Evolutionary conservation across 1,284 basidiomycete species (phyloP).

Genomic region (Cutaneotrichosporon mucoides): DNA sequence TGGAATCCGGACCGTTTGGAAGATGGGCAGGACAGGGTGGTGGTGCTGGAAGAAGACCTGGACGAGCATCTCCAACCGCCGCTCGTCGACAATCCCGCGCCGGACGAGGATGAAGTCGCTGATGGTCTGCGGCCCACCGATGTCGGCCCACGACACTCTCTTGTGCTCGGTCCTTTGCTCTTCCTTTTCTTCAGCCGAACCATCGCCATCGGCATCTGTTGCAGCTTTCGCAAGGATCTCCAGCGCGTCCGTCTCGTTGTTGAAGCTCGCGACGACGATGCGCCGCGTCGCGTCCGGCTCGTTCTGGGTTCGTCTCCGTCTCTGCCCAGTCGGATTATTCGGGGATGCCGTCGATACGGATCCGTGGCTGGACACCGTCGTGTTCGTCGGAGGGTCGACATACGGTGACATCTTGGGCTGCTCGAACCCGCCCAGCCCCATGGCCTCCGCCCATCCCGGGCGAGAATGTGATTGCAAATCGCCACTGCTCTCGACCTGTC

Average conservation of each 20-base stretch:
- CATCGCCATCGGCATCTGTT: conserved; percentile 26
- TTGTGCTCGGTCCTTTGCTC: conserved; percentile 20
- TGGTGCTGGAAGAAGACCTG: conserved; percentile 42
- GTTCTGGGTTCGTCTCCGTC: conserved; percentile 8
- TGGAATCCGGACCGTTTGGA: conserved; percentile 48
- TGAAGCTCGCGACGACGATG: conserved; percentile 48
- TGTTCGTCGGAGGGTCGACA: conserved; percentile 18
- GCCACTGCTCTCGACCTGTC: conserved; percentile 5
- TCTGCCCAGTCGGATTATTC: conserved; percentile 17
- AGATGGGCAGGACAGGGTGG: conserved; percentile 49
- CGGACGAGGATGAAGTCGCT: conserved; percentile 41
- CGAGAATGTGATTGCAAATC: background rate
- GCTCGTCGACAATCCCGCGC: conserved; percentile 37
- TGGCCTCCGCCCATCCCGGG: background rate
- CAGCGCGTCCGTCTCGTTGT: conserved; percentile 50
- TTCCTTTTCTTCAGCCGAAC: conserved; percentile 13
- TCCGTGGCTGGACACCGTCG: conserved; percentile 23
- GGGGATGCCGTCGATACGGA: conserved; percentile 19
- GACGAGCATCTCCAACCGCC: conserved; percentile 36
- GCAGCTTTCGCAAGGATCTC: conserved; percentile 49
- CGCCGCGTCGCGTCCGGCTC: conserved; percentile 25
- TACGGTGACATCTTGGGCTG: background rate
- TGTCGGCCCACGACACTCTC: conserved; percentile 22
- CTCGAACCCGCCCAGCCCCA: background rate
- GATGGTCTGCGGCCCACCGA: conserved; percentile 20